Percentiles rank a stretch among this genome's conserved stretches.
phyloP scores from a whole-genome alignment of 371 early-diverging fungal species.

The Nematocida displodere region DNA sequence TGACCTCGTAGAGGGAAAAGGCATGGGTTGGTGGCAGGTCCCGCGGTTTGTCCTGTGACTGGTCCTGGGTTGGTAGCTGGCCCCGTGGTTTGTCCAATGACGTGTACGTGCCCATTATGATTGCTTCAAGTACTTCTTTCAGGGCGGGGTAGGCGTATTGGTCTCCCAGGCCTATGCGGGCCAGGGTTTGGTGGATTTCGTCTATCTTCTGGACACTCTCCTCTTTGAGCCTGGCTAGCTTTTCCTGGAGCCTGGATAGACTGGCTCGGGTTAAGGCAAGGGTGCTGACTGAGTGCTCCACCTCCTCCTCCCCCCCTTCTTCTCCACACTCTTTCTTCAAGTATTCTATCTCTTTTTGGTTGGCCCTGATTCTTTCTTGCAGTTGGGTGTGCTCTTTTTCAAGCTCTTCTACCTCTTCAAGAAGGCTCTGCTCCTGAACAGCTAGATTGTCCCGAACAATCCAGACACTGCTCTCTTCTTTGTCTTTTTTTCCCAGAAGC shows the following conservation, averaged over 20 bases:
- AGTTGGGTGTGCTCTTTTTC: conserved; percentile 11
- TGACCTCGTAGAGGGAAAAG: too few species aligned
- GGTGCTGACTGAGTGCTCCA: not conserved
- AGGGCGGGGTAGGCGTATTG: too few species aligned
- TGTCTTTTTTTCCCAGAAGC: not conserved
- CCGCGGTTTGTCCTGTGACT: not conserved
- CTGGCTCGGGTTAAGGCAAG: not conserved
- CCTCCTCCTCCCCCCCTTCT: conserved; percentile 14
- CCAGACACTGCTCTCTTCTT: not conserved
- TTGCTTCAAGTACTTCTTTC: too few species aligned
- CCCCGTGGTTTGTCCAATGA: too few species aligned
- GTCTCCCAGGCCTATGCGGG: too few species aligned
- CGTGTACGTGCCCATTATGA: too few species aligned
- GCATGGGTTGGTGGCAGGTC: not conserved
- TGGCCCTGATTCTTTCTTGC: not conserved
- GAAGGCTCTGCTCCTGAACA: conserved; percentile 3
- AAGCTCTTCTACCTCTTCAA: not conserved
- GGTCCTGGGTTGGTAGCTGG: too few species aligned
- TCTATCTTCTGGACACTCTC: conserved; percentile 19
- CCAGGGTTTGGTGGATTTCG: too few species aligned
- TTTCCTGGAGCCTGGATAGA: not conserved
- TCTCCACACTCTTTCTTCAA: conserved; percentile 42
- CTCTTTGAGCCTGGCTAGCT: conserved; percentile 19
- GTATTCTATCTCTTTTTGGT: conserved; percentile 32
- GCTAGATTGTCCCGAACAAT: not conserved